Evolutionary conservation across 2,329 filamentous ascomycete species (phyloP), one percentile per base, ranked within the genome.

Genomic region (Cladosporium sp.): DNA sequence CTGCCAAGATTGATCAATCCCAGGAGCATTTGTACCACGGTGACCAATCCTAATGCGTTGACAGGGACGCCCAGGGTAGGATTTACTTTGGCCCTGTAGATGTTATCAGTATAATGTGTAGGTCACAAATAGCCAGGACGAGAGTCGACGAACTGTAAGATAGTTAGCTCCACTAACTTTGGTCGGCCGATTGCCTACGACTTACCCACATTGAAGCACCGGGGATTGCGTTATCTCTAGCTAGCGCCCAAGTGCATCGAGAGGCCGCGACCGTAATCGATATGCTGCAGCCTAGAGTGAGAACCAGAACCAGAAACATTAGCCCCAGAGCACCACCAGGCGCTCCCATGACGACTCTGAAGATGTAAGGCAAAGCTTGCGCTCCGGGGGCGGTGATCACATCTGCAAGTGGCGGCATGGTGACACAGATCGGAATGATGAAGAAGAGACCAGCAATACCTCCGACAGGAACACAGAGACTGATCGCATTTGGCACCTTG

Each of bases 401-500:
- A 37, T 81, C 83, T 61, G 73, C 77, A 4, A 85, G 71, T 0
- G 81, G 76, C 4, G 82, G 83, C 52, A 85, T 72, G 0, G 81
- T 83, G 58, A 81, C 80, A 72, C 84, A 85, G 52, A 86, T 81
- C 0, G 85, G 84, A 18, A 86, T 79, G 66, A 84, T 80, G 70
- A 86, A 86, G 72, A 86, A 84, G 0, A 87, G 72, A 0, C 84
- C 85, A 0, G 83, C 82, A 49, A 85, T 76, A 0, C 83, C 84
- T 11, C 83, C 84, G 18, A 87, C 80, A 0, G 84, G 84, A 3
- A 86, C 77, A 64, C 80, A 83, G 3, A 85, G 78, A 10, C 81
- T 78, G 61, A 87, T 80, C 11, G 84, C 85, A 37, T 78, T 82
- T 0, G 85, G 84, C 0, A 87, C 76, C 69, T 84, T 84, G 26